Evolutionary conservation across 2,329 filamentous ascomycete genomes (phyloP).

Genomic region (Fusarium veterinarium): DNA sequence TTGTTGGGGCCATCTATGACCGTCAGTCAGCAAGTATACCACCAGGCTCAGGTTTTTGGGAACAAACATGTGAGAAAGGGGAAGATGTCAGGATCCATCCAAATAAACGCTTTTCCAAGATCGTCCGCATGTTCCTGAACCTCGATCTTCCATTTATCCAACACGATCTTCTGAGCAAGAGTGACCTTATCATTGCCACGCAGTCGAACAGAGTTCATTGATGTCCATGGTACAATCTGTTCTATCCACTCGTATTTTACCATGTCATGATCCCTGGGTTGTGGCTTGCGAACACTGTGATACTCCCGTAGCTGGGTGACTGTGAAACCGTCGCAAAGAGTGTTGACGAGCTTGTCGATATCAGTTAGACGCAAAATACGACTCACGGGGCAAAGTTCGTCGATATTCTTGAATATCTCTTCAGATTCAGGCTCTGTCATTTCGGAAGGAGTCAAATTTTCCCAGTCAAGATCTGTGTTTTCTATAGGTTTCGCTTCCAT

Average conservation of each 20-base stretch:
- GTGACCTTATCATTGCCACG: conserved; percentile 53
- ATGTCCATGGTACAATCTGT: conserved; percentile 55
- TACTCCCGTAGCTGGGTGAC: conserved; percentile 59
- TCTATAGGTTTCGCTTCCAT: conserved; percentile 32
- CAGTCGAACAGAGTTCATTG: conserved; percentile 25
- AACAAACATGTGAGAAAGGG: conserved; percentile 59
- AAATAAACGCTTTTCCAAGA: conserved; percentile 55
- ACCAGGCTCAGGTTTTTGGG: not conserved
- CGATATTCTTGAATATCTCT: conserved; percentile 59
- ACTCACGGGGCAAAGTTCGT: conserved; percentile 60
- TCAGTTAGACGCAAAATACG: conserved; percentile 53
- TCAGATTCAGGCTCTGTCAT: conserved; percentile 42
- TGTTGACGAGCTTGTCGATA: conserved; percentile 55
- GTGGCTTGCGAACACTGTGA: conserved; percentile 37
- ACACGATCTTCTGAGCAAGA: conserved; percentile 58
- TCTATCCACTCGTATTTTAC: conserved; percentile 56
- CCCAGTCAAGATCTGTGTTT: conserved; percentile 45
- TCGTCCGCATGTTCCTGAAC: conserved; percentile 58
- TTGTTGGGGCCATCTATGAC: conserved; percentile 23
- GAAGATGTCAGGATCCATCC: conserved; percentile 55
- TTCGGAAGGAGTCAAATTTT: conserved; percentile 46
- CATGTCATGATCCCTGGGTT: conserved; percentile 1
- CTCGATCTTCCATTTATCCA: conserved; percentile 62
- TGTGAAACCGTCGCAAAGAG: conserved; percentile 60
- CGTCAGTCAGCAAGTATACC: not conserved